Base-by-base conservation (phyloP, 2,329 filamentous ascomycete genomes). In the Phoma sp. region DNA sequence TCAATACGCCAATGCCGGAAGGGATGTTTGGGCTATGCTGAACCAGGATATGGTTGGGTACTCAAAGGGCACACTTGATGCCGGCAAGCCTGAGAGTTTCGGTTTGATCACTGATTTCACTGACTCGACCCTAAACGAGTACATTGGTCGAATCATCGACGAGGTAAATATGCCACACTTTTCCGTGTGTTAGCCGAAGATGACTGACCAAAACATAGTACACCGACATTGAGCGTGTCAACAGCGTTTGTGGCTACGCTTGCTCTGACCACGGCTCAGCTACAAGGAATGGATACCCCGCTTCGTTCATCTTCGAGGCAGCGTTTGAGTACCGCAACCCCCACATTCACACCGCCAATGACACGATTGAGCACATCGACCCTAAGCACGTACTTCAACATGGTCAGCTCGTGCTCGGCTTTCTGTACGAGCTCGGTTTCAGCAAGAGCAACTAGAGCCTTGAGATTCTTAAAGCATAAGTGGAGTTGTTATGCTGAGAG, bases 31-130 rank as follows among this genome's bases (percentile, higher is more conserved):
- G 79, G 93, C 93, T 20, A 97, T 98, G 93, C 83, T 98, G 50
- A 93, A 97, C 79, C 93, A 98, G 77, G 93, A 98, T 76, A 97
- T 97, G 93, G 68, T 67, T 1, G 93, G 93, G 7, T 97, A 89
- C 71, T 29, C 37, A 1, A 49, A 49, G 37, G 84, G 91, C 2
- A 85, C 92, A 73, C 87, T 90, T 1, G 92, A 92, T 39, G 81
- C 89, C 5, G 46, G 46, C 30, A 83, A 85, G 5, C 46, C 38
- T 12, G 93, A 96, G 81, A 88, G 86, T 38, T 90, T 97, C 6
- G 93, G 93, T 21, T 89, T 97, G 32, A 96, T 97, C 67, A 92
- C 90, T 1, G 93, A 98, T 76, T 96, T 83, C 67, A 93, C 97
- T 25, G 89, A 96, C 14, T 37, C 46, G 2, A 28, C 40, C 17